Percentiles rank a stretch among this genome's conserved stretches.
These are phyloP conservation scores for Neurospora discreta DNA, from an alignment of 495 filamentous ascomycete genomes.

Conservation along the genomic window DNA sequence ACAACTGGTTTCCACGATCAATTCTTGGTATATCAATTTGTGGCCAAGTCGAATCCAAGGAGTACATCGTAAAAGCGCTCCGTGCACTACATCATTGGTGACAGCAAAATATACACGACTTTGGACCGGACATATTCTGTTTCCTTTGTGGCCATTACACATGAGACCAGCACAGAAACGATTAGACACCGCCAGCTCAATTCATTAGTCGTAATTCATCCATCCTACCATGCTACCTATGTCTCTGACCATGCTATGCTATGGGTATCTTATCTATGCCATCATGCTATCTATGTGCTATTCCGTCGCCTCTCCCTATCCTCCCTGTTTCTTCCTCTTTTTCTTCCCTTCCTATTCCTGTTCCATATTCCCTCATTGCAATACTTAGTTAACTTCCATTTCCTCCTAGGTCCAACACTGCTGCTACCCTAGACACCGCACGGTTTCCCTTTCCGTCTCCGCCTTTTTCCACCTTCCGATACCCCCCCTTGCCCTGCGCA, in stretches of 20 bases:
- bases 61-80: too few relatives aligned
- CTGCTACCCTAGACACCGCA: neutral
- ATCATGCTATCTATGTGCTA: neutral
- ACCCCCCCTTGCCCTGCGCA: neutral
- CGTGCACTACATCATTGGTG: too few relatives aligned
- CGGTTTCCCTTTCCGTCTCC: neutral
- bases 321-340: neutral
- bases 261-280: neutral
- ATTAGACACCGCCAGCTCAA: neutral
- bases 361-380: neutral
- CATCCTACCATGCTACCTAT: neutral
- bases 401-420: neutral
- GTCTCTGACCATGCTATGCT: neutral
- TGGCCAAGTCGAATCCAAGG: too few relatives aligned
- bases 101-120: neutral
- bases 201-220: neutral
- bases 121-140: neutral
- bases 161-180: neutral
- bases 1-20: too few relatives aligned
- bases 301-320: neutral
- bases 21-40: too few relatives aligned
- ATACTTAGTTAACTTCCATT: neutral
- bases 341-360: neutral
- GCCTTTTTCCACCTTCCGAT: neutral
- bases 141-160: too few relatives aligned